These are phyloP conservation scores for Gremmenia infestans DNA, from an alignment of 2,329 filamentous ascomycete species.

Conservation along the genomic window DNA sequence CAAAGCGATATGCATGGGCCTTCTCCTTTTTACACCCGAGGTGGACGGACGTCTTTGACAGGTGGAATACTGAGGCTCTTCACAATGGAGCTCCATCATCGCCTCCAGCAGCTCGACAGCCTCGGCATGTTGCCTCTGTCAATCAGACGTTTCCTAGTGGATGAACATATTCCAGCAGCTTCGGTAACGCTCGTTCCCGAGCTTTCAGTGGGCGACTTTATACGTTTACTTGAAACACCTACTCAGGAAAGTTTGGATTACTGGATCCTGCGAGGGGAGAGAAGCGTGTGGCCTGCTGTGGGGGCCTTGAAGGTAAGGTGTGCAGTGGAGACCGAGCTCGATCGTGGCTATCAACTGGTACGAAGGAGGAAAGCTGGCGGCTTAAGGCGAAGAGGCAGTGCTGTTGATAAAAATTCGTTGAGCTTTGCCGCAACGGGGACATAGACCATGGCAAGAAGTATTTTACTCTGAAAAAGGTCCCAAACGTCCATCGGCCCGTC, in stretches of 20 bases:
- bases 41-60: slow-evolving; percentile 51
- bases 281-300: slow-evolving; percentile 86
- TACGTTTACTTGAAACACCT: slow-evolving; percentile 76
- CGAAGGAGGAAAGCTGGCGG: slow-evolving; percentile 45
- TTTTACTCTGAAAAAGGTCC: too few relatives aligned
- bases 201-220: slow-evolving; percentile 66
- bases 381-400: slow-evolving; percentile 29
- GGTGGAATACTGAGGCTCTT: slow-evolving; percentile 62
- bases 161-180: slow-evolving; percentile 74
- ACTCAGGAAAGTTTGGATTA: slow-evolving; percentile 70
- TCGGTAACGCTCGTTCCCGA: slow-evolving; percentile 80
- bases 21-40: slow-evolving; percentile 54
- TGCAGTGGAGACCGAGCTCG: slow-evolving; percentile 81
- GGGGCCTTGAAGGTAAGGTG: slow-evolving; percentile 76
- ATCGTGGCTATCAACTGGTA: slow-evolving; percentile 77
- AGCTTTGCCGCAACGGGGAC: neutral
- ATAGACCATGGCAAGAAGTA: neutral
- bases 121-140: slow-evolving; percentile 65
- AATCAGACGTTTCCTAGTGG: slow-evolving; percentile 72
- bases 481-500: too few relatives aligned
- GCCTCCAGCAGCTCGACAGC: slow-evolving; percentile 74
- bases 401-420: slow-evolving; percentile 19
- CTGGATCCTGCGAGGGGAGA: slow-evolving; percentile 81
- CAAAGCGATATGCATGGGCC: slow-evolving; percentile 76
- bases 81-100: slow-evolving; percentile 72